Base-by-base conservation (phyloP, 768 basidiomycete genomes). In the Galerina marginata region DNA sequence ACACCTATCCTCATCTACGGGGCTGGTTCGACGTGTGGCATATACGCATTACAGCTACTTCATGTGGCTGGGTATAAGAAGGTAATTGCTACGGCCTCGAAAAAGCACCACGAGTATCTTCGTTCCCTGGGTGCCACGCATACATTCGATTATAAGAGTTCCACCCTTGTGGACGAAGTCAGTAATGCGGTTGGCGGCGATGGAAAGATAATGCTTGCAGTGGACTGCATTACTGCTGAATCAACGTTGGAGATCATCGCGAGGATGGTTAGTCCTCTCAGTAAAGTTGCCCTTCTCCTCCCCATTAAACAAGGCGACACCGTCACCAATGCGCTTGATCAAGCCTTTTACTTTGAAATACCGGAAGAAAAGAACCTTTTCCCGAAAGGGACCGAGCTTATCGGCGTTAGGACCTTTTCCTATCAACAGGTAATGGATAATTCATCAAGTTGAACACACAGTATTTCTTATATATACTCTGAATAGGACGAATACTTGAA, bases 251-350 rank as follows among this genome's bases (percentile, higher is more conserved):
- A 63, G 3, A 67, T 67, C 11, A 69, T 85, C 14, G 68, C 77
- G 2, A 68, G 76, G 33, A 66, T 83, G 5, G 68, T 82, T 23
- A 72, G 71, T 47, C 67, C 78, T 4, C 58, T 62, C n/a, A 81
- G 77, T 37, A 77, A 66, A 36, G 71, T 81, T 4, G 83, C 83
- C 2, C 54, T 82, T 15, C 69, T 85, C 25, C 57, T 82, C 45
- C 83, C 84, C 0, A 67, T 84, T 47, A 86, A 85, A 63, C 70
- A 77, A 57, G 79, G 80, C 10, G 69, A 67, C n/a, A 68, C 73
- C 1, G 68, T 82, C 11, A 76, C 72, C 4, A 72, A 68, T n/a
- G 65, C 61, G 3, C 54, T 62, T 4, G 69, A 67, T 9, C 67
- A 71, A 33, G 58, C 77, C 2, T 68, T 81, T 66, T 67, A 65